Base-by-base conservation (phyloP, 345 rosid genomes). In the Lumnitzera littorea region DNA sequence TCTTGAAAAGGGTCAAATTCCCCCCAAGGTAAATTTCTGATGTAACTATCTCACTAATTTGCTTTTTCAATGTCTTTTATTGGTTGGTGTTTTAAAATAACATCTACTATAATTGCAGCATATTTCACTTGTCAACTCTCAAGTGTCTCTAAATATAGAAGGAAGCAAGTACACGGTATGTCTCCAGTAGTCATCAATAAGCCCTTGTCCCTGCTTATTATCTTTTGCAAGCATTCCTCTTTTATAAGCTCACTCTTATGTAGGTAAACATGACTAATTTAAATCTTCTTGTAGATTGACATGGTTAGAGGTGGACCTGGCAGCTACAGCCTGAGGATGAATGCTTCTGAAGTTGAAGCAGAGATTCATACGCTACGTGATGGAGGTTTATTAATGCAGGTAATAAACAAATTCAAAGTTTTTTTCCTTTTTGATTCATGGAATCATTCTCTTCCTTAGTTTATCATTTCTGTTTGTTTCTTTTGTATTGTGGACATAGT, bases 331-430 rank as follows among this genome's bases (percentile, higher is more conserved):
- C 69, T 88, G 75, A 88, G 72, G 80, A 78, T 95, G 99, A 95
- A 86, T 54, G 72, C 81, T 49, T 95, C 99, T 57, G 89, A 88
- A 78, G 63, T 95, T 57, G 99, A 91, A 70, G 89, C 96, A 53
- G 99, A 91, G 73, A 95, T 95, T 74, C 97, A 95, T 79, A 91
- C 97, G 43, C 66, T 95, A 80, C 95, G 97, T 68, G 97, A 95
- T 80, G 99, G 99, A 53, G 99, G 97, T 72, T 78, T 95, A 67
- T 57, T 95, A 75, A 88, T 95, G 97, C 99, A 95, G 99, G 99
- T 77, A 95, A 78, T 85, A 46, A 60, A 66, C 48, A 61, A 53
- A 57, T 55, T 54, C 53, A 24, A 41, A 36, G 43, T 62, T 16
- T 46, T 67, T 12, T 66, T 57, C 48, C 25, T 49, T 20, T 23